Evolutionary conservation across 805 yeast genomes (phyloP).

Genomic region (Yamadazyma nakazawae): DNA sequence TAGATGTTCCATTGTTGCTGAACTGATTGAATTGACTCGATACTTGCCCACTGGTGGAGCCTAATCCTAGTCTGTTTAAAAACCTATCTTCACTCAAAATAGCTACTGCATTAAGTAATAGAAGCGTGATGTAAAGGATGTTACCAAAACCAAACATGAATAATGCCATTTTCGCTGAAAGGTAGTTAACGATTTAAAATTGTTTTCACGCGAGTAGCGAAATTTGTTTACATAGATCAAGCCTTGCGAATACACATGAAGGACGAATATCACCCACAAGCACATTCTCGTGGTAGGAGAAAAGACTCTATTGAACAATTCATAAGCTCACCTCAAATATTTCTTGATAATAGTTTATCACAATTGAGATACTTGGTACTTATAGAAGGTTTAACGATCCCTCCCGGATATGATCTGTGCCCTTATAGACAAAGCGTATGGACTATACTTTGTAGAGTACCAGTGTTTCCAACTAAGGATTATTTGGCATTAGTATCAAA

Average conservation of each 20-base stretch:
- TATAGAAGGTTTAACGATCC: constrained; percentile 39
- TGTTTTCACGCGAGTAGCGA: not conserved
- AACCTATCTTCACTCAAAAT: constrained; percentile 79
- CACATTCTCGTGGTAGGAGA: constrained; percentile 22
- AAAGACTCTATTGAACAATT: constrained; percentile 39
- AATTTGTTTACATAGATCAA: constrained; percentile 1
- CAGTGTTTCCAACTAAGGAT: constrained; percentile 52
- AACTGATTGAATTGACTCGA: constrained; percentile 21
- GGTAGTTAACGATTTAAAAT: not conserved
- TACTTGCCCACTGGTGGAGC: constrained; percentile 16
- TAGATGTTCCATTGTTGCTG: constrained; percentile 27
- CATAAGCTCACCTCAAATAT: constrained; percentile 33
- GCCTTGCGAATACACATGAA: not conserved
- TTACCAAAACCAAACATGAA: constrained; percentile 60
- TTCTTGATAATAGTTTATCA: constrained; percentile 32
- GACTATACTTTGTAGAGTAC: constrained; percentile 69
- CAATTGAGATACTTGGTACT: constrained; percentile 38
- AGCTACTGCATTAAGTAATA: constrained; percentile 71
- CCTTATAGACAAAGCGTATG: constrained; percentile 75
- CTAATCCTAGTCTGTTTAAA: constrained; percentile 54
- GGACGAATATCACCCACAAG: not conserved
- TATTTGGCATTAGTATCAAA: constrained; percentile 49
- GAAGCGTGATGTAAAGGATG: constrained; percentile 52
- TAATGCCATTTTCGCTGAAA: constrained; percentile 8
- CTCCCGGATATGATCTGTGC: constrained; percentile 50